A percentile compares a stretch with the other conserved stretches of the same genome.
These are phyloP conservation scores for Sclerotinia trifoliorum DNA, from an alignment of 2,329 filamentous ascomycete species.

Conservation along the genomic window DNA sequence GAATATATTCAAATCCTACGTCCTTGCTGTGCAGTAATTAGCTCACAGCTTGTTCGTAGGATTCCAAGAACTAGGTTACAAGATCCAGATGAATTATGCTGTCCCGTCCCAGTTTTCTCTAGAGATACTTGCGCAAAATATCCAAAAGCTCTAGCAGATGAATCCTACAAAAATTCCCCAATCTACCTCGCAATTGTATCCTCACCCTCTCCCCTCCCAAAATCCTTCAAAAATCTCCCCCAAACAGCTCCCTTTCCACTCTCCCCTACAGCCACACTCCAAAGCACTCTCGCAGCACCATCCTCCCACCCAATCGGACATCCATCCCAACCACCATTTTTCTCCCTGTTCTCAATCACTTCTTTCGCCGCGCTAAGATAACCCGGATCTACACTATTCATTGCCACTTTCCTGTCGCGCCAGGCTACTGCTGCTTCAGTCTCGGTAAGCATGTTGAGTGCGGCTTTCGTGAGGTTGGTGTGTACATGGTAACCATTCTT, in stretches of 20 bases:
- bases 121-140: no score
- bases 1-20: no score
- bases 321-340: conserved; percentile 3
- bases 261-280: conserved; percentile 28
- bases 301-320: conserved; percentile 33
- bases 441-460: conserved; percentile 31
- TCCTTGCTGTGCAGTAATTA: no score
- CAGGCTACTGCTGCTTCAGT: conserved; percentile 28
- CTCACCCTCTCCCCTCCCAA: conserved; percentile 23
- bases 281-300: conserved; percentile 28
- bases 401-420: conserved; percentile 24
- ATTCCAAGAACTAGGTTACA: no score
- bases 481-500: conserved; percentile 29
- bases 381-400: conserved; percentile 30
- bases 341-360: conserved; percentile 13
- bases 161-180: neutral
- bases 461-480: conserved; percentile 30
- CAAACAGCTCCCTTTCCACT: conserved; percentile 24
- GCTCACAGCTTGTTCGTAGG: no score
- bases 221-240: conserved; percentile 30
- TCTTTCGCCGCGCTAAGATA: conserved; percentile 29
- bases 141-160: neutral
- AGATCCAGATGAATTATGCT: neutral
- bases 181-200: conserved; percentile 1
- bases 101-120: neutral